phyloP scores from a whole-genome alignment of 129 eudicot genomes.

The Erigeron canadensis region DNA sequence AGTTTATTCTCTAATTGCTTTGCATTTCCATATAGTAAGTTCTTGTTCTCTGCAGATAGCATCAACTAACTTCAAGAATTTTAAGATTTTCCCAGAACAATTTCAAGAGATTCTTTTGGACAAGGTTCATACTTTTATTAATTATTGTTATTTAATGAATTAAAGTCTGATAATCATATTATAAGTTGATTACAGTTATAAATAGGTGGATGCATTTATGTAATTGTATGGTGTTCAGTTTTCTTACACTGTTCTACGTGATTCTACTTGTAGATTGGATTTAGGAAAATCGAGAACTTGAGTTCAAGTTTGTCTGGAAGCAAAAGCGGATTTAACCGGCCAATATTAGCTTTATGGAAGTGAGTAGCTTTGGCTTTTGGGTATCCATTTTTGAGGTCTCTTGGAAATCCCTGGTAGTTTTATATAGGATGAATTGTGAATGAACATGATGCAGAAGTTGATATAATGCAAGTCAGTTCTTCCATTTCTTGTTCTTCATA shows the following conservation, averaged over 20 bases:
- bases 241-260: not conserved
- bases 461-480: conserved; percentile 6
- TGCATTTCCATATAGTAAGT: not conserved
- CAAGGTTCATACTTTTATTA: conserved; percentile 51
- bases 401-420: conserved; percentile 21
- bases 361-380: conserved; percentile 35
- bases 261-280: conserved; percentile 66
- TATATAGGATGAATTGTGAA: conserved; percentile 8
- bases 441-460: conserved; percentile 15
- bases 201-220: not conserved
- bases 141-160: not conserved
- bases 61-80: conserved; percentile 45
- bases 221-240: not conserved
- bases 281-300: conserved; percentile 66
- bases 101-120: conserved; percentile 89
- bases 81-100: conserved; percentile 46
- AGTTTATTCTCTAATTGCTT: not conserved
- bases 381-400: conserved; percentile 26
- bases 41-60: conserved; percentile 57
- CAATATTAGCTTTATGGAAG: conserved; percentile 84
- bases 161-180: not conserved
- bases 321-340: conserved; percentile 73
- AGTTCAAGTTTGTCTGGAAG: conserved; percentile 55
- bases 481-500: not conserved
- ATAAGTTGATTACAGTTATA: not conserved